Evolutionary conservation across 2,329 filamentous ascomycete species (phyloP).

Genomic region (Aspergillus novofumigatus): DNA sequence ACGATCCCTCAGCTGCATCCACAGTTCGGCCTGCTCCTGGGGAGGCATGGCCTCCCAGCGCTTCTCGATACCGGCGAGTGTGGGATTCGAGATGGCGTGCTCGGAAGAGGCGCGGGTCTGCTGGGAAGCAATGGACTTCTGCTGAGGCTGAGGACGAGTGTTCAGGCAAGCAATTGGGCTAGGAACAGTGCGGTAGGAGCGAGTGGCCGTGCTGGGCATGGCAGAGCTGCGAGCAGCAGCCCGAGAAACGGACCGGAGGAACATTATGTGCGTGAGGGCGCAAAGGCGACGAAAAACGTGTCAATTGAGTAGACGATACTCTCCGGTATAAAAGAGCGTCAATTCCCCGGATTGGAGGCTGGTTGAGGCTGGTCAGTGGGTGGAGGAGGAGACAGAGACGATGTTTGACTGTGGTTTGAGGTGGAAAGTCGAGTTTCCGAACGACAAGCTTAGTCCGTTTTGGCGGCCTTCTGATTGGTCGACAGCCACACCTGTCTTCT

Average conservation of each 20-base stretch:
- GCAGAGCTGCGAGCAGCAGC: slow-evolving; percentile 42
- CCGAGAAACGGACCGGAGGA: slow-evolving; percentile 44
- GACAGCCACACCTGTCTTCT: slow-evolving; percentile 15
- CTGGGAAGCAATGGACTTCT: slow-evolving; percentile 41
- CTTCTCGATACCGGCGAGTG: slow-evolving; percentile 97
- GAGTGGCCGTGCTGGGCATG: slow-evolving; percentile 31
- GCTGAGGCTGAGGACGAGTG: slow-evolving; percentile 28
- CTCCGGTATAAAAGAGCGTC: slow-evolving; percentile 16
- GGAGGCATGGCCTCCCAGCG: slow-evolving; percentile 97
- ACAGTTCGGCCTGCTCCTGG: slow-evolving; percentile 98
- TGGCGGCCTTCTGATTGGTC: slow-evolving; percentile 32
- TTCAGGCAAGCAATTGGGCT: slow-evolving; percentile 37
- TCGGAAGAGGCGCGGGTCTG: slow-evolving; percentile 60
- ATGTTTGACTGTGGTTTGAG: slow-evolving; percentile 36
- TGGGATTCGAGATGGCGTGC: slow-evolving; percentile 96
- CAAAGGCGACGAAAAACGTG: slow-evolving; percentile 23
- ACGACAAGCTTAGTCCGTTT: slow-evolving; percentile 33
- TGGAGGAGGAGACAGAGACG: slow-evolving; percentile 32
- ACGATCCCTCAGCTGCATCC: slow-evolving; percentile 96
- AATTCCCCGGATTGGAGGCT: slow-evolving; percentile 24
- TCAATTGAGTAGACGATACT: slow-evolving; percentile 24
- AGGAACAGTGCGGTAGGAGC: slow-evolving; percentile 25
- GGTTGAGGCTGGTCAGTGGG: slow-evolving; percentile 20
- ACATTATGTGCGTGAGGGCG: slow-evolving; percentile 40
- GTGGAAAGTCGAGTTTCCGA: slow-evolving; percentile 38